Percentiles rank a stretch among this genome's conserved stretches.
Conservation (phyloP, 805 yeast genomes). For the Kazachstania martiniae region DNA sequence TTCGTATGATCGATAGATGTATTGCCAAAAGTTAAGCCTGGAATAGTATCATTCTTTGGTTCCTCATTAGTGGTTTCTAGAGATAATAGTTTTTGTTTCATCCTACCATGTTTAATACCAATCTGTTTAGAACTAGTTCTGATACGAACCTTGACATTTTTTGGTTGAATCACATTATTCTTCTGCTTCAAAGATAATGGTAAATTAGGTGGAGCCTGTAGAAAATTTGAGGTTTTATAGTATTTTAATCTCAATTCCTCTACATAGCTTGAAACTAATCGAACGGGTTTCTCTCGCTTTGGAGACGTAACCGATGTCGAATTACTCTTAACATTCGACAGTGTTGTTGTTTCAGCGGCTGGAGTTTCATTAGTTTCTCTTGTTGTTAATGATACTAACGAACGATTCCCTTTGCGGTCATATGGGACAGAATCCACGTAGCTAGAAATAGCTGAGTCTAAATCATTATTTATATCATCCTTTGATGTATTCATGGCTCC, state of each 20-base stretch:
- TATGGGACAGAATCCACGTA: no score
- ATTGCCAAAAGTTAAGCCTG: no score
- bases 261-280: slow-evolving; percentile 26
- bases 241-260: slow-evolving; percentile 26
- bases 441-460: no score
- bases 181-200: slow-evolving; percentile 25
- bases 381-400: no score
- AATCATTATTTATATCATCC: no score
- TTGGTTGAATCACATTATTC: slow-evolving; percentile 24
- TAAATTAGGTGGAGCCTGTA: slow-evolving; percentile 27
- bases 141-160: slow-evolving; percentile 25
- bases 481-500: no score
- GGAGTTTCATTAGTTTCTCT: no score
- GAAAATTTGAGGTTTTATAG: slow-evolving; percentile 24
- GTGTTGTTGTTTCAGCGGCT: no score
- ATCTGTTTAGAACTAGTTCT: slow-evolving; percentile 28
- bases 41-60: slow-evolving; percentile 3
- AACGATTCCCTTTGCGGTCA: no score
- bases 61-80: slow-evolving; percentile 26
- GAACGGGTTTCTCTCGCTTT: slow-evolving; percentile 16
- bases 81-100: slow-evolving; percentile 25
- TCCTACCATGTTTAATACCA: slow-evolving; percentile 29
- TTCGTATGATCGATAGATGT: slow-evolving; percentile 22
- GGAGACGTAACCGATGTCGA: no score
- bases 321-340: no score